Evolutionary conservation across 768 basidiomycete genomes (phyloP).

Genomic region (Tylopilus balloui): DNA sequence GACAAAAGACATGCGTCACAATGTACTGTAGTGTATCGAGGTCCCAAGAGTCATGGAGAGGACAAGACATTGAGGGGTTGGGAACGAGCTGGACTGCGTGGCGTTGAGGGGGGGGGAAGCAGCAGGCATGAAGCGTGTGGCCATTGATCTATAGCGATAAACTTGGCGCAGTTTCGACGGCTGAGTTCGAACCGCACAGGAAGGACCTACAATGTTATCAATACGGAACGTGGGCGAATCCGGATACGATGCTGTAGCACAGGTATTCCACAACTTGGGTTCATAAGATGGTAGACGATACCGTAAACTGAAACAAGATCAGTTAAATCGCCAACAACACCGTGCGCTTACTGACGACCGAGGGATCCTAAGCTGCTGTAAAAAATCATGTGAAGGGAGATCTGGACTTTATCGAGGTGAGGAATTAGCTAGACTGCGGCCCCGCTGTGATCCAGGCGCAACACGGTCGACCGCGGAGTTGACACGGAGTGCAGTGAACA

Average conservation of each 20-base stretch:
- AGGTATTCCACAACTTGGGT: neutral
- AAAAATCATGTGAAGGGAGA: too few species aligned
- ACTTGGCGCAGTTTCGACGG: neutral
- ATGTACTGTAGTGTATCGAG: constrained; percentile 25
- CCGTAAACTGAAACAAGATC: too few species aligned
- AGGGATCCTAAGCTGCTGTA: too few species aligned
- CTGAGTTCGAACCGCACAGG: constrained; percentile 12
- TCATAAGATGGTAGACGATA: neutral
- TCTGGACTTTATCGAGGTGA: too few species aligned
- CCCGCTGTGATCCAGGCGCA: too few species aligned
- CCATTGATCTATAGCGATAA: neutral
- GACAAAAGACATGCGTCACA: constrained; percentile 42
- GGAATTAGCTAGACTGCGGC: too few species aligned
- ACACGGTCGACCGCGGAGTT: neutral
- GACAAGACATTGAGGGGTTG: constrained; percentile 4
- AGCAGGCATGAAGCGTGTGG: neutral
- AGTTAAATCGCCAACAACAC: too few species aligned
- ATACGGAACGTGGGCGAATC: neutral
- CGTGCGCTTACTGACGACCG: too few species aligned
- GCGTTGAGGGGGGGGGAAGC: neutral
- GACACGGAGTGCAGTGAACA: neutral
- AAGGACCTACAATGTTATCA: constrained; percentile 11
- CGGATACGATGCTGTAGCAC: neutral
- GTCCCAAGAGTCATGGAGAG: constrained; percentile 2
- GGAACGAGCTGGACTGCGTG: neutral